A percentile compares a stretch with the other conserved stretches of the same genome.
These are phyloP conservation scores for Lipomyces starkeyi DNA, from an alignment of 805 yeast species.

Conservation along the genomic window DNA sequence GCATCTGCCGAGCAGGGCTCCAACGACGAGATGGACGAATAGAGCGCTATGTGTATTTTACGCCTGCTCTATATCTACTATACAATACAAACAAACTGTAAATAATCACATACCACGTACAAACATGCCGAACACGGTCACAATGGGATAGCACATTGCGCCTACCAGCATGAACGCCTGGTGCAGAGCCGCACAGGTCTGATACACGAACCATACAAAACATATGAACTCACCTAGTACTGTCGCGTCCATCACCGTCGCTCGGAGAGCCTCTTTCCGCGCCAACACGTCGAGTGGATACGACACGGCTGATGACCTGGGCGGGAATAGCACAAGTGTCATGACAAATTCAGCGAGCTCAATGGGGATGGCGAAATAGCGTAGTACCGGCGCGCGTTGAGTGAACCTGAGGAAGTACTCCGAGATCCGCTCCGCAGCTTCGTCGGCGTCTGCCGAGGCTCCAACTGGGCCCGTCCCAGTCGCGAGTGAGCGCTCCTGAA, in stretches of 20 bases:
- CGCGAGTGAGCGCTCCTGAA: neutral
- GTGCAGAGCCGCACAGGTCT: slow-evolving; percentile 6
- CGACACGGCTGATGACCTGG: neutral
- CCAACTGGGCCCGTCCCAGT: neutral
- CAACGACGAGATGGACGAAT: slow-evolving; percentile 17
- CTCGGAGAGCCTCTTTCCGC: slow-evolving; percentile 13
- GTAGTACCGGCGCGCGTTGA: neutral
- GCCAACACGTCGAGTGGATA: neutral
- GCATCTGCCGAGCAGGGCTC: slow-evolving; percentile 60
- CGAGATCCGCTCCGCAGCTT: neutral
- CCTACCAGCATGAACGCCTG: slow-evolving; percentile 9
- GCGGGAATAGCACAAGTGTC: slow-evolving; percentile 14
- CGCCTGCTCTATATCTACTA: neutral
- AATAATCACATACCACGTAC: neutral
- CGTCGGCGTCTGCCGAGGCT: neutral
- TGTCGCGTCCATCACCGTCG: slow-evolving; percentile 18
- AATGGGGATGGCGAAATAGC: slow-evolving; percentile 3
- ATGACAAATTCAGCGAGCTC: neutral
- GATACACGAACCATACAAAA: slow-evolving; percentile 14
- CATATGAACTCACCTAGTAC: slow-evolving; percentile 18
- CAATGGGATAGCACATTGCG: slow-evolving; percentile 24
- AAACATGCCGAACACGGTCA: slow-evolving; percentile 11
- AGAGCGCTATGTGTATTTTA: neutral
- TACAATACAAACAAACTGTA: neutral
- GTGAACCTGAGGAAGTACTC: neutral